Evolutionary conservation across 2,329 filamentous ascomycete genomes (phyloP).

Genomic region (Ascochyta fabae): DNA sequence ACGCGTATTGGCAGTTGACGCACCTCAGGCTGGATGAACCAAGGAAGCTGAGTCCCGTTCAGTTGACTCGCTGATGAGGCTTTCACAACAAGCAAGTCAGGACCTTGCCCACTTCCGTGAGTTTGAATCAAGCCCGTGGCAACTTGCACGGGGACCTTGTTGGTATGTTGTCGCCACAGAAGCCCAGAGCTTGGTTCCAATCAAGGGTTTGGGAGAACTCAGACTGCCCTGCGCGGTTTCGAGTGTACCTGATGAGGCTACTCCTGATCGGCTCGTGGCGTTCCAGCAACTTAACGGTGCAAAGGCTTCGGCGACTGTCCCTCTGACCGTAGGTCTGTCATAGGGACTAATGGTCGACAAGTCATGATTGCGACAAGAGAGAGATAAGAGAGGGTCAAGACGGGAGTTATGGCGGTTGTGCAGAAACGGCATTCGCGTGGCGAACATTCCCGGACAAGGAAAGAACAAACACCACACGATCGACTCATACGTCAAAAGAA

Average conservation of each 20-base stretch:
- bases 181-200: background rate
- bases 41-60: too few species aligned
- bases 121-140: background rate
- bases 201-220: background rate
- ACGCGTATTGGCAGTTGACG: background rate
- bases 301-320: background rate
- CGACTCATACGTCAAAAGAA: background rate
- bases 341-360: background rate
- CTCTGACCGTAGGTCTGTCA: background rate
- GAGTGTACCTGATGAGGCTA: background rate
- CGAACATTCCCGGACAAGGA: background rate
- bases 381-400: background rate
- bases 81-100: background rate
- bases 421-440: background rate
- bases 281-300: background rate
- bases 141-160: background rate
- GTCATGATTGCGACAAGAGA: background rate
- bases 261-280: background rate
- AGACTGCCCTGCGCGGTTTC: background rate
- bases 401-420: background rate
- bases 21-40: background rate
- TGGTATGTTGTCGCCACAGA: background rate
- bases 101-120: background rate
- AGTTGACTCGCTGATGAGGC: background rate
- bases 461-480: background rate